phyloP scores from a whole-genome alignment of 179 eudicot genomes.

The Carnegiea gigantea region DNA sequence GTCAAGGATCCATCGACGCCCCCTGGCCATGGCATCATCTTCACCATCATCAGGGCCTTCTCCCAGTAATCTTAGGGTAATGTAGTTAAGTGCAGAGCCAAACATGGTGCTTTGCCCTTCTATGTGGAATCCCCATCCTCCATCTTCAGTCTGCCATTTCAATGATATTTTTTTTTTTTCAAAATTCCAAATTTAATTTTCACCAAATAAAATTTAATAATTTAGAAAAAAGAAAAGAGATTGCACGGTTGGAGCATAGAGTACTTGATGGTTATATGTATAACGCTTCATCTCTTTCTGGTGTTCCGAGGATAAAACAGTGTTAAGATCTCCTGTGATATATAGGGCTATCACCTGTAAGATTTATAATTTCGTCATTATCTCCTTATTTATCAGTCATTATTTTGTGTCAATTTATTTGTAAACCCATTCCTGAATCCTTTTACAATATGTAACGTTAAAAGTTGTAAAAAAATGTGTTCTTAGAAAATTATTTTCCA shows the following conservation, averaged over 20 bases:
- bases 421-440: too few relatives aligned
- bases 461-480: too few relatives aligned
- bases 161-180: too few relatives aligned
- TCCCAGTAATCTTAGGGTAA: constrained; percentile 52
- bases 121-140: constrained; percentile 82
- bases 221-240: background rate
- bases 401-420: too few relatives aligned
- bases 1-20: constrained; percentile 61
- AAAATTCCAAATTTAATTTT: background rate
- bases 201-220: background rate
- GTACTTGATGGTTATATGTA: constrained; percentile 57
- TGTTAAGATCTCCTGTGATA: constrained; percentile 41
- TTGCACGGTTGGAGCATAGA: background rate
- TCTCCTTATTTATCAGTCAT: too few relatives aligned
- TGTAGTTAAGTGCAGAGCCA: constrained; percentile 51
- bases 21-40: constrained; percentile 35
- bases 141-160: constrained; percentile 58
- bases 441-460: too few relatives aligned
- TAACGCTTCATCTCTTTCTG: constrained; percentile 56
- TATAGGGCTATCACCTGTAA: constrained; percentile 48
- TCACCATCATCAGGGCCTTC: constrained; percentile 49
- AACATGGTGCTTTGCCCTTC: constrained; percentile 65
- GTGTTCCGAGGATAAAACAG: constrained; percentile 41
- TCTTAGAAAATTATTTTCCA: too few relatives aligned
- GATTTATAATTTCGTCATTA: background rate